Evolutionary conservation across 1,284 basidiomycete species (phyloP), one percentile per base, ranked within the genome.

Genomic region (Ustilago bromivora): DNA sequence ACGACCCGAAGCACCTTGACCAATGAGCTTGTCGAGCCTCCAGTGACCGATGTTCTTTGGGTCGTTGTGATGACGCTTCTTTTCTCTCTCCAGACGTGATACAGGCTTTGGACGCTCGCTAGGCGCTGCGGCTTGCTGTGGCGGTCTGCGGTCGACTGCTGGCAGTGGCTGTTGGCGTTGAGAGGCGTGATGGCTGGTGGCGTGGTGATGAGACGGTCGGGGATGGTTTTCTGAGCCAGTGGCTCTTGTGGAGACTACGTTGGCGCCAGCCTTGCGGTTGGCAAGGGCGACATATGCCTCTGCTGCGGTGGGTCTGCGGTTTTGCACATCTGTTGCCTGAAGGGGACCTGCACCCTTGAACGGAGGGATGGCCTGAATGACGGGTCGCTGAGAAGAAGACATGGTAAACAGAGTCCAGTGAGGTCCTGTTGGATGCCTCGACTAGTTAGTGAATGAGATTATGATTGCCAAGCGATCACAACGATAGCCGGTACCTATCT

Each of bases 11-110:
- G 91, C 92, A 40, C 96, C 96, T 84, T 93, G 93, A 7, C 96
- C 96, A 81, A 98, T 93, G 4, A 93, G 94, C 85, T 93, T 91
- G 54, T 96, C 96, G 53, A 98, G 91, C 87, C 94, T 93, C 96
- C 96, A 98, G 63, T 92, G 89, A 5, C 96, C 96, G 76, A 98
- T 94, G 60, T 80, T 83, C 70, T 88, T 87, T 2, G 88, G 88
- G 72, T 85, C 84, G 47, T 83, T 84, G 81, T 82, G 83, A 43
- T 85, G 88, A 85, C 64, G 88, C 87, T 81, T 86, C 78, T 85
- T 86, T 68, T 85, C 82, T 35, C 82, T 71, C 66, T 84, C 84
- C 10, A 85, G 66, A 13, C 84, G 72, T 9, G 82, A 81, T 8
- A 68, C 65, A 12, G 84, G 82, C 31, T 79, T 77, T 40, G 67